Evolutionary conservation across 108 stramenopile genomes (phyloP).

Genomic region (Schizochytrium sp.): DNA sequence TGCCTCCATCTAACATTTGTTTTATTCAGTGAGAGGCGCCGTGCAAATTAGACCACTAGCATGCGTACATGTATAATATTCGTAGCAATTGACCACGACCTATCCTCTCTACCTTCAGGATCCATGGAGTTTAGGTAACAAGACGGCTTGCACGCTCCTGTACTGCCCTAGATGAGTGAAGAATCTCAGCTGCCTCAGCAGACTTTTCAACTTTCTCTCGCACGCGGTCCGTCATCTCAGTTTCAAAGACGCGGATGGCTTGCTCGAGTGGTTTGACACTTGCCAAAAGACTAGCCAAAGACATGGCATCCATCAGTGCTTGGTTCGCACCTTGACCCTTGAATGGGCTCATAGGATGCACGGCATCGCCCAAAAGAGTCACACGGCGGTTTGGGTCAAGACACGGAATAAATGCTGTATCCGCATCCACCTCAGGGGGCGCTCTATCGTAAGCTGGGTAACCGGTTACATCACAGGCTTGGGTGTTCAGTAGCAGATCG

Average conservation of each 20-base stretch:
- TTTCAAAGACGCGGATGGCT: slow-evolving; percentile 13
- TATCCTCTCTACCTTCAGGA: not conserved
- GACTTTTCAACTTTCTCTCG: slow-evolving; percentile 40
- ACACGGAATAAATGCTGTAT: not conserved
- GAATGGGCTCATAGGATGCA: slow-evolving; percentile 89
- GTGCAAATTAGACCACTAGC: no score
- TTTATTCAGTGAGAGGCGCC: no score
- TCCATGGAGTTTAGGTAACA: not conserved
- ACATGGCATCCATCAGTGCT: slow-evolving; percentile 82
- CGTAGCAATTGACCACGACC: no score
- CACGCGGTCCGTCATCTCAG: slow-evolving; percentile 35
- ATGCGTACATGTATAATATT: no score
- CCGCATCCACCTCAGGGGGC: slow-evolving; percentile 7
- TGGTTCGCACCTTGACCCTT: slow-evolving; percentile 95
- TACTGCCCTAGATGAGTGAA: slow-evolving; percentile 29
- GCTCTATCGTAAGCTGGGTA: slow-evolving; percentile 56
- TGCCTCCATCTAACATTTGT: no score
- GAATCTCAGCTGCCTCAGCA: slow-evolving; percentile 29
- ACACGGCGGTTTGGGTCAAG: not conserved
- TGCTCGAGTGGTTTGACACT: not conserved
- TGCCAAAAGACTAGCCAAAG: slow-evolving; percentile 9
- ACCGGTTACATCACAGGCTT: slow-evolving; percentile 33
- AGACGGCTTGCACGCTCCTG: not conserved
- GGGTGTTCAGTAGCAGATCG: not conserved
- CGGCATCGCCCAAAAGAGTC: slow-evolving; percentile 83